Evolutionary conservation across 768 basidiomycete genomes (phyloP).

Genomic region (Hirschioporus abietinus): DNA sequence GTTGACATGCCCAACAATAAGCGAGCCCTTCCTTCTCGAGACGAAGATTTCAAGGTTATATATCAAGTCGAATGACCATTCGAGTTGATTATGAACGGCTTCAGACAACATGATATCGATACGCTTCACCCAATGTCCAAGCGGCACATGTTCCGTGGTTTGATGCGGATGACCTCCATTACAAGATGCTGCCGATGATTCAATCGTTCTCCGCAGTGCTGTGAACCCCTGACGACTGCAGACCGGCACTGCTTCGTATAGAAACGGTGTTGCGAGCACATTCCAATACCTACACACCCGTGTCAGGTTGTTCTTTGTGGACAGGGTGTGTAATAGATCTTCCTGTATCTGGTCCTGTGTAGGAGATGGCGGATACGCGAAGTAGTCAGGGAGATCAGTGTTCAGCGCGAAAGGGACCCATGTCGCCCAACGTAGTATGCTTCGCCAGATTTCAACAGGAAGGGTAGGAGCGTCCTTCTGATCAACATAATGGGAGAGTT

Average conservation of each 20-base stretch:
- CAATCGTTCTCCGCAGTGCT: neutral
- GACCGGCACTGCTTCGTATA: conserved; percentile 3
- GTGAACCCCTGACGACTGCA: neutral
- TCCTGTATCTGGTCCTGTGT: neutral
- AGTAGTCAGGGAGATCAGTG: neutral
- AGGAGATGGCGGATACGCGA: neutral
- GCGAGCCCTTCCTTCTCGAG: neutral
- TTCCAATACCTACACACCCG: conserved; percentile 1
- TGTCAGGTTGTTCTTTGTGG: neutral
- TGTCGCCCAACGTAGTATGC: neutral
- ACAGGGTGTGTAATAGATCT: neutral
- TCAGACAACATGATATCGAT: neutral
- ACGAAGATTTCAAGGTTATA: neutral
- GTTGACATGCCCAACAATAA: neutral
- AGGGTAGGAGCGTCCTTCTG: neutral
- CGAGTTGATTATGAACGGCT: neutral
- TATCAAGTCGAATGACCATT: neutral
- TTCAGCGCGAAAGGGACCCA: neutral
- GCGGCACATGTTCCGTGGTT: neutral
- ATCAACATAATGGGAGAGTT: too few species aligned
- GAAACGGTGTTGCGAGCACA: neutral
- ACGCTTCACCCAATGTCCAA: neutral
- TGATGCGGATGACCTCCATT: neutral
- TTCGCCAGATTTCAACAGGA: neutral
- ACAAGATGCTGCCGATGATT: neutral